These are phyloP conservation scores for Davidsoniella neocaledoniae DNA, from an alignment of 2,329 filamentous ascomycete genomes.

Conservation along the genomic window DNA sequence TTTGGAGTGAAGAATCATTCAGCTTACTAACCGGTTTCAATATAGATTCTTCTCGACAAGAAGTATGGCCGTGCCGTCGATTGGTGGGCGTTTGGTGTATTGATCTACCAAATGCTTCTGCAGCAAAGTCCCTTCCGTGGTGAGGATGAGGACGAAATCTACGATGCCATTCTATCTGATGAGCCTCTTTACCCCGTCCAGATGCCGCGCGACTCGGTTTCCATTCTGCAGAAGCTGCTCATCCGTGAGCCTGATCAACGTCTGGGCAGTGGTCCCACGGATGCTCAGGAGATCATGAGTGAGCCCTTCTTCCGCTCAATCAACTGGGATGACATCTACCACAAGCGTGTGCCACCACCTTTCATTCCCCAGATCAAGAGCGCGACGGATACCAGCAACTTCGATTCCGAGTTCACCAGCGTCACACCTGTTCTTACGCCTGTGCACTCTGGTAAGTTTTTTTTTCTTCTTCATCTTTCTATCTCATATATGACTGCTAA, in stretches of 20 bases:
- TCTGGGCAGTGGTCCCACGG: slow-evolving; percentile 84
- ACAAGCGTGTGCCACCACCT: slow-evolving; percentile 79
- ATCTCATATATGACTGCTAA: background rate
- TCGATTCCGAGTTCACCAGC: slow-evolving; percentile 95
- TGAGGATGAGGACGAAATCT: slow-evolving; percentile 98
- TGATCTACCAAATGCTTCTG: slow-evolving; percentile 99
- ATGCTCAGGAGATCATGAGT: slow-evolving; percentile 97
- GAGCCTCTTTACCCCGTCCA: slow-evolving; percentile 96
- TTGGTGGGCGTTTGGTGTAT: slow-evolving; percentile 98
- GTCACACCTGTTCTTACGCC: slow-evolving; percentile 94
- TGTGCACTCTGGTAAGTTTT: slow-evolving; percentile 76
- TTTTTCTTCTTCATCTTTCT: background rate
- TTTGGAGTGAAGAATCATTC: background rate
- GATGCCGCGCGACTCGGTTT: slow-evolving; percentile 95
- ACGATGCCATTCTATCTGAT: slow-evolving; percentile 93
- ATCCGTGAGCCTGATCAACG: slow-evolving; percentile 88
- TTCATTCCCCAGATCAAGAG: slow-evolving; percentile 83
- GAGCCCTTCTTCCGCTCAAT: slow-evolving; percentile 97
- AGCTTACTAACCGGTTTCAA: slow-evolving; percentile 18
- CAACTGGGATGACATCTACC: slow-evolving; percentile 97
- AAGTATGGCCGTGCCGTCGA: slow-evolving; percentile 95
- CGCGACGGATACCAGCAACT: slow-evolving; percentile 97
- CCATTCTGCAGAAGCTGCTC: slow-evolving; percentile 90
- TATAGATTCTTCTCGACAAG: slow-evolving; percentile 85
- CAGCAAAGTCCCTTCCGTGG: slow-evolving; percentile 98